These are phyloP conservation scores for Eremothecium gossypii DNA, from an alignment of 1,139 yeast species.

Conservation along the genomic window DNA sequence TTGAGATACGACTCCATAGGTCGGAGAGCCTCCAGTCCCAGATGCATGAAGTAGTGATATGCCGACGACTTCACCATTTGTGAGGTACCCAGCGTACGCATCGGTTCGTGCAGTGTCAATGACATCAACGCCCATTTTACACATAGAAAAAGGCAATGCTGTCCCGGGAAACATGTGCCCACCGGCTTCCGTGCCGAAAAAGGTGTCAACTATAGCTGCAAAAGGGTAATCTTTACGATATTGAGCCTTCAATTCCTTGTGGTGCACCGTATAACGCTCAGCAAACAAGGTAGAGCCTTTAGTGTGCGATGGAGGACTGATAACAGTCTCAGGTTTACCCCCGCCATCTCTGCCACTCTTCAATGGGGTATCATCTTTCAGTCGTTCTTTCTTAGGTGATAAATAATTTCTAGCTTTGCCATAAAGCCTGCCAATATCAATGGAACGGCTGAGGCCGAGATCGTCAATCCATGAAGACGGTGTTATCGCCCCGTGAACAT, in stretches of 20 bases:
- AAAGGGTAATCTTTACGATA: constrained; percentile 5
- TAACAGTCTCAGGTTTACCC: no score
- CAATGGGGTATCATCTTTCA: no score
- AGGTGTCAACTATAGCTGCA: constrained; percentile 24
- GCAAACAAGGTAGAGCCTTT: not conserved
- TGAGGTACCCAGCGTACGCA: constrained; percentile 33
- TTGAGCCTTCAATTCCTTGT: not conserved
- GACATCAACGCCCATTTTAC: constrained; percentile 34
- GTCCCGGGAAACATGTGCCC: constrained; percentile 37
- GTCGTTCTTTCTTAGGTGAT: no score
- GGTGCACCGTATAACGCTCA: constrained; percentile 2
- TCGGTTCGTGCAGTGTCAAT: constrained; percentile 24
- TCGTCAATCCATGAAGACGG: no score
- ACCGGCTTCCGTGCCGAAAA: constrained; percentile 33
- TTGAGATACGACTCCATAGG: constrained; percentile 33
- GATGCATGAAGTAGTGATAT: constrained; percentile 36
- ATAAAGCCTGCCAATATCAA: no score
- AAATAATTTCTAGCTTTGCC: no score
- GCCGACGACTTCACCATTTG: constrained; percentile 30
- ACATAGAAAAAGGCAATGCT: constrained; percentile 36
- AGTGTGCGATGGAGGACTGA: no score
- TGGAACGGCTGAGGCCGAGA: no score
- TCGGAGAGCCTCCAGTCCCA: constrained; percentile 37
- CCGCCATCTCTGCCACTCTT: no score
- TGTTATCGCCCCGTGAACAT: no score